Evolutionary conservation across 164 flowering plant genomes (phyloP).

Genomic region (grape (Vitis vinifera)): ASM3070453v1 NC_081817.1:3306001-3306500

Average conservation of each 20-base stretch:
- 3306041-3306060: background rate
- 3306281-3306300: background rate
- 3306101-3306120: background rate
- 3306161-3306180: conserved; percentile 3
- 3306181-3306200: background rate
- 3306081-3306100: background rate
- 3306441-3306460: no score
- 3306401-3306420: background rate
- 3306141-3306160: conserved; percentile 1
- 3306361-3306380: no score
- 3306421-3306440: background rate
- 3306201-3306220: background rate
- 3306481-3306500: no score
- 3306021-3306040: background rate
- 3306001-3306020: background rate
- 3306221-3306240: background rate
- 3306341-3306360: background rate
- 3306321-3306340: background rate
- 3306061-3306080: conserved; percentile 4
- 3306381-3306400: background rate
- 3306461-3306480: no score
- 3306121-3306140: background rate
- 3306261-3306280: background rate
- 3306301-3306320: background rate
- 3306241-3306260: background rate